phyloP scores from a whole-genome alignment of 78 protist species.

The Chrysochromulina parva region DNA sequence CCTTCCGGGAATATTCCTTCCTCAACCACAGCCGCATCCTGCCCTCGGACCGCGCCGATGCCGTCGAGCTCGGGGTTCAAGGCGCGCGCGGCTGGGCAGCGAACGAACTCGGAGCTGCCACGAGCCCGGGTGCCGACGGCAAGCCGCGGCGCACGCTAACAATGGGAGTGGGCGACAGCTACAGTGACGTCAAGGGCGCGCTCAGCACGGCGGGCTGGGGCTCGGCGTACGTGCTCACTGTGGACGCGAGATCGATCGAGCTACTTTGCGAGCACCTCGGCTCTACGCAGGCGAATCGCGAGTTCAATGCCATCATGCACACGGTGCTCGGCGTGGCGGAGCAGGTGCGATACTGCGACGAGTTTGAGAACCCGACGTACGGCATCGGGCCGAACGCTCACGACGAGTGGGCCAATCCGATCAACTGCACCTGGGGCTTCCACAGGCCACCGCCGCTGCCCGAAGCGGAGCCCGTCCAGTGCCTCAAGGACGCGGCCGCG shows the following conservation, averaged over 20 bases:
- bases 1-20: conserved; percentile 6
- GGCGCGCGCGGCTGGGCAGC: background rate
- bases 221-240: background rate
- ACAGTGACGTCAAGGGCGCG: background rate
- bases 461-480: background rate
- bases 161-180: background rate
- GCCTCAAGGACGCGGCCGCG: background rate
- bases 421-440: conserved; percentile 22
- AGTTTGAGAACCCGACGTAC: background rate
- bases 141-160: background rate
- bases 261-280: background rate
- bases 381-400: no score
- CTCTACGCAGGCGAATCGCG: background rate
- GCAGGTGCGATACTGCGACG: conserved; percentile 15
- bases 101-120: no score
- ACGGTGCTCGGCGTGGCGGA: background rate
- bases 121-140: no score
- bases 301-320: background rate
- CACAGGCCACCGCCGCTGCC: background rate
- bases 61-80: background rate
- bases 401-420: background rate
- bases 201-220: background rate
- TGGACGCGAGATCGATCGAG: background rate
- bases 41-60: background rate
- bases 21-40: background rate